These are phyloP conservation scores for Scytalidium lignicola DNA, from an alignment of 2,329 filamentous ascomycete species.

Conservation along the genomic window DNA sequence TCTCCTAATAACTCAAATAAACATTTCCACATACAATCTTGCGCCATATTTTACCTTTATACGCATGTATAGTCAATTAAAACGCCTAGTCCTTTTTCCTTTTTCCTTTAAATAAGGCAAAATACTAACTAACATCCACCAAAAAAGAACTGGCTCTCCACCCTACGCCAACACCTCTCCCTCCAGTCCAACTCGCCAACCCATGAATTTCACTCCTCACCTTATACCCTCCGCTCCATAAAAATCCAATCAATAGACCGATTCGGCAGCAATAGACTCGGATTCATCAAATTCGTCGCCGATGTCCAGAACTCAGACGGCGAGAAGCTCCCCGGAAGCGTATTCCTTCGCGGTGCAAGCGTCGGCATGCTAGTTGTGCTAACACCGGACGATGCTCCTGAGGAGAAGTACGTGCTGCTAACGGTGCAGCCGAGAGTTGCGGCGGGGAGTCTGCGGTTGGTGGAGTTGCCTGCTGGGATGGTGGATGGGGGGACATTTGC, in stretches of 20 bases:
- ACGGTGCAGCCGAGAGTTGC: conserved; percentile 56
- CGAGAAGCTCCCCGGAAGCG: conserved; percentile 46
- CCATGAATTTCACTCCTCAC: conserved; percentile 42
- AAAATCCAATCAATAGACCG: conserved; percentile 49
- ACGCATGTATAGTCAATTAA: no score
- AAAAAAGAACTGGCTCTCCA: conserved; percentile 19
- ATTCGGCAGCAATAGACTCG: conserved; percentile 42
- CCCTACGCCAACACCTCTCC: conserved; percentile 16
- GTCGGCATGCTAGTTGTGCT: conserved; percentile 50
- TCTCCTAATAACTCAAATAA: no score
- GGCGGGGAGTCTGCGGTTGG: conserved; percentile 47
- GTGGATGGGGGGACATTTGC: conserved; percentile 51
- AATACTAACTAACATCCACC: no score
- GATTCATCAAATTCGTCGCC: conserved; percentile 53
- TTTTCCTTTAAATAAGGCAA: no score
- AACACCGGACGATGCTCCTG: conserved; percentile 40
- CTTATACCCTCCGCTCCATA: conserved; percentile 47
- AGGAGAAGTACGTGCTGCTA: conserved; percentile 51
- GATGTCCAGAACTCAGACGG: conserved; percentile 41
- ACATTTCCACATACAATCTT: no score
- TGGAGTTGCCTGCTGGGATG: conserved; percentile 56
- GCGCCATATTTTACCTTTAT: no score
- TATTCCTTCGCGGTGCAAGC: conserved; percentile 55
- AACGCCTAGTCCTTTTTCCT: no score
- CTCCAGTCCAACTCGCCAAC: conserved; percentile 36